Conservation (phyloP, 2,329 filamentous ascomycete species). For the Tolypocladium ovalisporum region DNA sequence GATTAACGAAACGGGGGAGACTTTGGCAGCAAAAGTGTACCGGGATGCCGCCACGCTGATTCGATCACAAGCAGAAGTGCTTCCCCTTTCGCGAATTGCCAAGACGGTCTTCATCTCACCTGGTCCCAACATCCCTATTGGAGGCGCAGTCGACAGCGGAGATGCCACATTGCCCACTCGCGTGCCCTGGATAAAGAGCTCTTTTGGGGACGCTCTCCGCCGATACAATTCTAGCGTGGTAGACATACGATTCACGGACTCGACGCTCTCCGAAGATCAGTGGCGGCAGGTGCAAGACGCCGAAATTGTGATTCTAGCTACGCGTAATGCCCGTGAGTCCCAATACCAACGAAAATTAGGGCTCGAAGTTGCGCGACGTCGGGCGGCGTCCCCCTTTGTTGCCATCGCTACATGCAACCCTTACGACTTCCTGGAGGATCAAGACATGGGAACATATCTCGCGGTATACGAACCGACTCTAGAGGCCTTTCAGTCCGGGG, state of each 20-base stretch:
- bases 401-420: constrained; percentile 13
- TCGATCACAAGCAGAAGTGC: constrained; percentile 5
- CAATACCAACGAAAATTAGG: constrained; percentile 12
- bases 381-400: constrained; percentile 3
- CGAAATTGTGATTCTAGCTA: constrained; percentile 12
- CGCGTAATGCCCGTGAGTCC: constrained; percentile 13
- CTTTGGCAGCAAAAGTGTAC: constrained; percentile 9
- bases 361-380: constrained; percentile 9
- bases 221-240: constrained; percentile 4
- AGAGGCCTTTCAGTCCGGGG: constrained; percentile 11
- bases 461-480: constrained; percentile 15
- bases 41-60: constrained; percentile 11
- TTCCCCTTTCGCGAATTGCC: constrained; percentile 8
- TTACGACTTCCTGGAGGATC: constrained; percentile 13
- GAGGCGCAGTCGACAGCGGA: constrained; percentile 12
- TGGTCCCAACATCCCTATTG: constrained; percentile 11
- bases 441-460: constrained; percentile 10
- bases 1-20: constrained; percentile 7
- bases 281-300: constrained; percentile 11
- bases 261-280: constrained; percentile 5
- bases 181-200: constrained; percentile 13
- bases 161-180: constrained; percentile 10
- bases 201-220: constrained; percentile 10
- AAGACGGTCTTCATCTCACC: constrained; percentile 13
- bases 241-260: constrained; percentile 11